Evolutionary conservation across 2,329 filamentous ascomycete genomes (phyloP), one percentile per base, ranked within the genome.

Genomic region (Alternaria arbusti): DNA sequence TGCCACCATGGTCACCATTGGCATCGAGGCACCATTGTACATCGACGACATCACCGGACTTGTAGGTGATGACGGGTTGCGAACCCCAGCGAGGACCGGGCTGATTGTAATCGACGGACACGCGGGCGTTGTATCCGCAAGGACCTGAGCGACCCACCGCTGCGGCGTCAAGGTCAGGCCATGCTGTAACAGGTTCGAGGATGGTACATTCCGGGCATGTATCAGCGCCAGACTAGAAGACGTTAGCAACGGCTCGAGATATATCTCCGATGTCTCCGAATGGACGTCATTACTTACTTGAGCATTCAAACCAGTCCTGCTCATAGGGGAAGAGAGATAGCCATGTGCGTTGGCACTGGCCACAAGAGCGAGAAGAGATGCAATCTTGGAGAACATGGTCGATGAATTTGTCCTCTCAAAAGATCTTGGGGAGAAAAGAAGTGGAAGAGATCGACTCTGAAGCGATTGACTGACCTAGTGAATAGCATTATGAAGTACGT

Each of bases 191-290:
- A 1, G 76, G 75, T 52, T 78, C 76, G 8, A 77, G 68, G 26
- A 78, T 78, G 2, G 75, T 76, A 59, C 76, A 78, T 54, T 78
- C 76, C 10, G 76, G 76, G 66, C 76, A 78, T 9, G 76, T 77
- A 45, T 77, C 76, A 25, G 66, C 65, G 45, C 74, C 75, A 58
- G 70, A 45, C 69, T 75, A 0, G 0, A 22, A 50, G 12, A 12
- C 32, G 45, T 63, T 13, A 55, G 28, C 6, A 4, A 36, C 17
- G 30, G 12, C 6, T 4, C 23, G 20, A 9, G n/a, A 2, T 15
- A 1, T 28, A 20, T 4, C 5, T 30, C 20, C 1, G 9, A 26
- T 28, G 9, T 20, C 17, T 3, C 26, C 12, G 2, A 20, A 1
- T 17, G 28, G 12, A 50, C n/a, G 17, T 2, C 23, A 5, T n/a